Evolutionary conservation across 2,329 filamentous ascomycete genomes (phyloP).

Genomic region (Pleomassaria siparia): DNA sequence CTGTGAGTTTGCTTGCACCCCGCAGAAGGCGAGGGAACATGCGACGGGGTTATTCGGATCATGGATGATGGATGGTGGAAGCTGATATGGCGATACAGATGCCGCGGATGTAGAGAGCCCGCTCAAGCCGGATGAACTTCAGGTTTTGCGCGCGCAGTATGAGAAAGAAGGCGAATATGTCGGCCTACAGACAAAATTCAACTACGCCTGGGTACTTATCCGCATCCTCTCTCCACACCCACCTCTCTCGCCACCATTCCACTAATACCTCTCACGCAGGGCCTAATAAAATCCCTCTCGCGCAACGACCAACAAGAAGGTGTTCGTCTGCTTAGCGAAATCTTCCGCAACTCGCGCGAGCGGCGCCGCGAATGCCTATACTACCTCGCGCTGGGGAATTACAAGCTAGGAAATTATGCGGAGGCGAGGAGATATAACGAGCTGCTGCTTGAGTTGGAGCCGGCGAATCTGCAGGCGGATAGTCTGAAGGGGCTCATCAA

Average conservation of each 20-base stretch:
- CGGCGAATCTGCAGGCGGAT: slow-evolving; percentile 83
- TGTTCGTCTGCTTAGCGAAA: slow-evolving; percentile 89
- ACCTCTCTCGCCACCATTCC: background rate
- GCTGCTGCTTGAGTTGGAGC: slow-evolving; percentile 84
- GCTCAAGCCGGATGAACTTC: slow-evolving; percentile 86
- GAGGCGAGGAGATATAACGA: slow-evolving; percentile 96
- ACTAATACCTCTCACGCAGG: slow-evolving; percentile 56
- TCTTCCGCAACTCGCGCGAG: slow-evolving; percentile 91
- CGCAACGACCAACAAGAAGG: slow-evolving; percentile 91
- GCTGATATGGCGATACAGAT: slow-evolving; percentile 60
- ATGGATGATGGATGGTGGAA: too few relatives aligned
- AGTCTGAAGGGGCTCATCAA: slow-evolving; percentile 88
- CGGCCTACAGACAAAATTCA: slow-evolving; percentile 97
- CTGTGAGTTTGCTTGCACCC: slow-evolving; percentile 26
- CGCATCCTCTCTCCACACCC: slow-evolving; percentile 34
- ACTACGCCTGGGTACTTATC: slow-evolving; percentile 99
- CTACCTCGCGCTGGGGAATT: slow-evolving; percentile 95
- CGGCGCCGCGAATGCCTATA: slow-evolving; percentile 96
- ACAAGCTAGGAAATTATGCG: slow-evolving; percentile 96
- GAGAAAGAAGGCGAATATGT: slow-evolving; percentile 98
- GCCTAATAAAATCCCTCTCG: slow-evolving; percentile 87
- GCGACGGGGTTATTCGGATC: too few relatives aligned
- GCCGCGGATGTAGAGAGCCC: slow-evolving; percentile 97
- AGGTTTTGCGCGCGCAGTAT: slow-evolving; percentile 90
- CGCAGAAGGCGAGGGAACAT: background rate